Base-by-base conservation (phyloP, 768 basidiomycete species). In the Hericium erinaceus region DNA sequence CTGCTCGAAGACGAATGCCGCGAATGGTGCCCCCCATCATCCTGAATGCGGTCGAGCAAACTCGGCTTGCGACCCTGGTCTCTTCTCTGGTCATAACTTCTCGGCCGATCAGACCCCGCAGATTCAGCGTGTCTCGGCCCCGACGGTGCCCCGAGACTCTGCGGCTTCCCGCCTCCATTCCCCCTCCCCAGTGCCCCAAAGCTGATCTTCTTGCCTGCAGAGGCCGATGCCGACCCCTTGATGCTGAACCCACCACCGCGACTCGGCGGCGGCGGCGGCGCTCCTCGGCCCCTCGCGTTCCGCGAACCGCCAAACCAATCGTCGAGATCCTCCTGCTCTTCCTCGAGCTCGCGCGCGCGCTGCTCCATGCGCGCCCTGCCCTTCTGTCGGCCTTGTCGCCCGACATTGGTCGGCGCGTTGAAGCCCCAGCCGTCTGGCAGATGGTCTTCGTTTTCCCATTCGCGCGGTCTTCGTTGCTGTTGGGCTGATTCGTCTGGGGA, bases 271-370 rank as follows among this genome's bases (percentile, higher is more conserved):
- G 74, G 62, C 59, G 65, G 73, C 61, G 74, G 77, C 39, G 39
- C 58, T 13, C 64, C 66, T 40, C 69, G 69, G 56, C 60, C 70
- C 58, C 64, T 70, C 55, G 59, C 60, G 39, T 73, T 72, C 33
- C 64, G 64, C 11, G 69, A 39, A 44, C 71, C 74, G 39, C 72
- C 73, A 67, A 91, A 91, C 88, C 88, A 89, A 67, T 88, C 83
- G 50, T 78, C 79, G 3, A 66, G 66, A 51, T 87, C 84, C 20
- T 81, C 77, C 22, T 77, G 77, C n/a, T 71, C 73, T 59, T 72
- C 72, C 59, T 73, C 69, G 9, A 70, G 60, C 59, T 73, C 71
- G 54, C 73, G 69, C 26, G 77, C 80, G 57, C 75, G 77, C 63
- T 76, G 76, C 61, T 78, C 80, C 68, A 87, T 65, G 56, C 73